phyloP scores from a whole-genome alignment of 1,284 basidiomycete species.

The Boletus mariae region DNA sequence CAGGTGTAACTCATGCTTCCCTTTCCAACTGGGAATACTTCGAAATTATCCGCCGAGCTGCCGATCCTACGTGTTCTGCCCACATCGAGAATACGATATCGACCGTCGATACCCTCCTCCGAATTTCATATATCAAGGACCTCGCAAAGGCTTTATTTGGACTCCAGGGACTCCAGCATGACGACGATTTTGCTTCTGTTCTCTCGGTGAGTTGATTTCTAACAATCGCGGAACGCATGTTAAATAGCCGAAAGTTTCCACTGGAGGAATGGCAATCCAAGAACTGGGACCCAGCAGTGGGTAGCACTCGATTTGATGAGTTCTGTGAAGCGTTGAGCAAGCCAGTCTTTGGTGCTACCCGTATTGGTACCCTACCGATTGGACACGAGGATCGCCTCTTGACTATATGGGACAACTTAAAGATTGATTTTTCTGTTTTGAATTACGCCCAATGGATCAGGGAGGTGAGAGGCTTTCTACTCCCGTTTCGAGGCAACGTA shows the following conservation, averaged over 20 bases:
- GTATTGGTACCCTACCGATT: slow-evolving; percentile 36
- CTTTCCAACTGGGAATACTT: slow-evolving; percentile 82
- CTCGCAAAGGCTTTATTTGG: slow-evolving; percentile 74
- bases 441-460: slow-evolving; percentile 80
- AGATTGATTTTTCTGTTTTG: slow-evolving; percentile 55
- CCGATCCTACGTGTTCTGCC: slow-evolving; percentile 66
- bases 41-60: slow-evolving; percentile 79
- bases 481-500: background rate
- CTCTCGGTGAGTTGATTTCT: slow-evolving; percentile 44
- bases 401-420: slow-evolving; percentile 39
- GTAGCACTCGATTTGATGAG: slow-evolving; percentile 59
- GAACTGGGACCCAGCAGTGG: slow-evolving; percentile 76
- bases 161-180: slow-evolving; percentile 58
- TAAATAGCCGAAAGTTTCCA: slow-evolving; percentile 33
- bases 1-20: slow-evolving; percentile 72
- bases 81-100: slow-evolving; percentile 65
- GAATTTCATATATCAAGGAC: slow-evolving; percentile 40
- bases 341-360: slow-evolving; percentile 36
- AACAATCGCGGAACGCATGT: background rate
- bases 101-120: slow-evolving; percentile 61
- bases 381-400: slow-evolving; percentile 45
- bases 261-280: slow-evolving; percentile 58
- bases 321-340: slow-evolving; percentile 67
- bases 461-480: slow-evolving; percentile 41
- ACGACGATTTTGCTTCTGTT: slow-evolving; percentile 77